A percentile compares a stretch with the other conserved stretches of the same genome.
Evolutionary conservation across 2,329 filamentous ascomycete species (phyloP).

Genomic region (Polytolypa hystricis): DNA sequence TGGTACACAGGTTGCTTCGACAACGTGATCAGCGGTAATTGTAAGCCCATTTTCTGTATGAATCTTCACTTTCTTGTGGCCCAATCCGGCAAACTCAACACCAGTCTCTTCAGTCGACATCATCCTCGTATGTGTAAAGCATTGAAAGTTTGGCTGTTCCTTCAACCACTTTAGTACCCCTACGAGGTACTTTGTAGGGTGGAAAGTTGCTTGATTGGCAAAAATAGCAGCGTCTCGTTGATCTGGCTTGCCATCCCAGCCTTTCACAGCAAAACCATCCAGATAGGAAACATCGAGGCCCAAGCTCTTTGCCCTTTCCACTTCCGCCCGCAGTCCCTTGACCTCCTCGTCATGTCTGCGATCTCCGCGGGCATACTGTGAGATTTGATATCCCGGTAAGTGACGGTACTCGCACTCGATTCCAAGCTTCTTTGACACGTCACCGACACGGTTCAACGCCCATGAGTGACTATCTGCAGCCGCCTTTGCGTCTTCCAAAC

Average conservation of each 20-base stretch:
- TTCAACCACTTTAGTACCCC: slow-evolving; percentile 43
- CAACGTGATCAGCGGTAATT: slow-evolving; percentile 38
- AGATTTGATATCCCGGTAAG: slow-evolving; percentile 41
- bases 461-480: slow-evolving; percentile 46
- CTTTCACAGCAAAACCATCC: slow-evolving; percentile 37
- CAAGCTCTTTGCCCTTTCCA: slow-evolving; percentile 32
- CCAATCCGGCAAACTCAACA: slow-evolving; percentile 34
- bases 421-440: slow-evolving; percentile 38
- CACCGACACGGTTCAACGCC: slow-evolving; percentile 42
- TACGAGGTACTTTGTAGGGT: slow-evolving; percentile 45
- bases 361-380: slow-evolving; percentile 35
- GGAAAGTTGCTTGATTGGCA: slow-evolving; percentile 42
- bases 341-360: slow-evolving; percentile 37
- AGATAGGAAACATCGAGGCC: slow-evolving; percentile 31
- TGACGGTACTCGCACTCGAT: slow-evolving; percentile 48
- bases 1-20: slow-evolving; percentile 46
- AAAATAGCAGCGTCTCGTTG: slow-evolving; percentile 42
- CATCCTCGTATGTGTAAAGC: slow-evolving; percentile 42
- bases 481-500: slow-evolving; percentile 36
- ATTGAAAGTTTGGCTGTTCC: slow-evolving; percentile 42
- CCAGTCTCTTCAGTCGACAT: slow-evolving; percentile 39
- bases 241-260: slow-evolving; percentile 42
- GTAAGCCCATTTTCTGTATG: slow-evolving; percentile 37
- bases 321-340: slow-evolving; percentile 36
- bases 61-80: slow-evolving; percentile 37